Conservation (phyloP, 306 rosid species). For the Pyrus bretschneideri region DNA sequence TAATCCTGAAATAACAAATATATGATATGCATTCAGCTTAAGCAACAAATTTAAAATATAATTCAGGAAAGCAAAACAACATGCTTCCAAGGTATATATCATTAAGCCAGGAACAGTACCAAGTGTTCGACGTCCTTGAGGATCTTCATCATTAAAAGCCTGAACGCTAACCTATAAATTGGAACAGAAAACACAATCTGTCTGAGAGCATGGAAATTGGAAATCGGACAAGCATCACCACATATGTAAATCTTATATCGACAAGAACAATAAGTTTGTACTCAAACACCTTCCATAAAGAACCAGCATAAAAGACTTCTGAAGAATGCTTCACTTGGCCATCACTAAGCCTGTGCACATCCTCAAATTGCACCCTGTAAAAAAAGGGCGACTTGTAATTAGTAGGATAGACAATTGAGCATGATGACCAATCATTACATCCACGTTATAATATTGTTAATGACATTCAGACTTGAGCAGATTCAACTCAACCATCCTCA, state of each 20-base stretch:
- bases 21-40: constrained; percentile 5
- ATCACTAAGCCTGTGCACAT: constrained; percentile 95
- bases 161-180: constrained; percentile 81
- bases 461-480: background rate
- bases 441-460: background rate
- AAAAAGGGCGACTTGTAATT: background rate
- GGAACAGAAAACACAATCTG: constrained; percentile 22
- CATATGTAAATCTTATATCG: constrained; percentile 3
- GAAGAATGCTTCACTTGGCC: constrained; percentile 98
- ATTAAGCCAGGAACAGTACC: constrained; percentile 45
- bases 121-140: constrained; percentile 86
- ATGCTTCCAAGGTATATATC: constrained; percentile 8
- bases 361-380: constrained; percentile 86
- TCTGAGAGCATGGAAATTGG: constrained; percentile 15
- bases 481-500: background rate
- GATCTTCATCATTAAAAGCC: constrained; percentile 95
- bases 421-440: background rate
- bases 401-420: background rate
- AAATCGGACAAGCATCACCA: background rate
- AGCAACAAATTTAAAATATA: constrained; percentile 8
- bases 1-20: constrained; percentile 53
- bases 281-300: constrained; percentile 84
- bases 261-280: constrained; percentile 12
- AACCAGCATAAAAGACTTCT: constrained; percentile 92
- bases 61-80: background rate